Evolutionary conservation across 73 alveolate genomes (phyloP).

Genomic region (Paraurostyla sp.): DNA sequence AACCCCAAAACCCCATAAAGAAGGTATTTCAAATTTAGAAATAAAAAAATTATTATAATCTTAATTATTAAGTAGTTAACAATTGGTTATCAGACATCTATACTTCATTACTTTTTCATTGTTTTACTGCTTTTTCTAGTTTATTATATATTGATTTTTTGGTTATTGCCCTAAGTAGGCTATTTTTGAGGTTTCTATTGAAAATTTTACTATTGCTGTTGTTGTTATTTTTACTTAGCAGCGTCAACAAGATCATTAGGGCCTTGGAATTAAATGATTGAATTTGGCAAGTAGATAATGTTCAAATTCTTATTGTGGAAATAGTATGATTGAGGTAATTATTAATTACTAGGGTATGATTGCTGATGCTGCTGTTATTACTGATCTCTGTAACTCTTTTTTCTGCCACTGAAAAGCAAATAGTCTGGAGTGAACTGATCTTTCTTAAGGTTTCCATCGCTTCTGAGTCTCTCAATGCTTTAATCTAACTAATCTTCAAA

Average conservation of each 20-base stretch:
- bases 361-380: neutral
- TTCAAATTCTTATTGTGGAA: neutral
- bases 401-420: neutral
- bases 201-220: neutral
- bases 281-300: constrained; percentile 8
- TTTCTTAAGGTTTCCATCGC: too few relatives aligned
- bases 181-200: neutral
- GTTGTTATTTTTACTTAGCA: neutral
- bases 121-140: neutral
- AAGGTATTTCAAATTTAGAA: too few relatives aligned
- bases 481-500: neutral
- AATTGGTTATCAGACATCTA: too few relatives aligned
- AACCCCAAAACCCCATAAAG: too few relatives aligned
- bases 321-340: too few relatives aligned
- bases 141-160: too few relatives aligned
- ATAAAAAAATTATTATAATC: too few relatives aligned
- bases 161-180: neutral
- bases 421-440: neutral
- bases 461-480: too few relatives aligned
- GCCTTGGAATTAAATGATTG: neutral
- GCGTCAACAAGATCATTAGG: neutral
- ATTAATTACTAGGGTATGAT: neutral
- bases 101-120: too few relatives aligned
- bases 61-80: too few relatives aligned
- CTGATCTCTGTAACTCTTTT: too few relatives aligned